Conservation (phyloP, 148 eudicot species). For the Euryodendron excelsum region DNA sequence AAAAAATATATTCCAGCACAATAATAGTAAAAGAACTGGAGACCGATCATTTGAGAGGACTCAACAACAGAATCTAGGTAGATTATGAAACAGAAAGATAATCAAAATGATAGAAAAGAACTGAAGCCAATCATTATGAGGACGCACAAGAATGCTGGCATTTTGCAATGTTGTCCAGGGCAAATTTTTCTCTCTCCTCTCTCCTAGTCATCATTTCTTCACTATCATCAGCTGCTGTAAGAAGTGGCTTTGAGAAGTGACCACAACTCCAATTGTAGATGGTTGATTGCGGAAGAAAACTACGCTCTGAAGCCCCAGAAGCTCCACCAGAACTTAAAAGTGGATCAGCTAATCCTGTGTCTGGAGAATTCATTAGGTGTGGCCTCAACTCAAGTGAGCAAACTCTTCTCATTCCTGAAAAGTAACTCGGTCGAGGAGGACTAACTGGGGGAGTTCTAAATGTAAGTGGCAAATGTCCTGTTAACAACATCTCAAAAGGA, state of each 20-base stretch:
- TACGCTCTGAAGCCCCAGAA: constrained; percentile 56
- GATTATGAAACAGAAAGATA: background rate
- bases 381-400: constrained; percentile 85
- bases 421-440: constrained; percentile 75
- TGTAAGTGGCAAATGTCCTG: constrained; percentile 72
- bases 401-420: constrained; percentile 85
- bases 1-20: background rate
- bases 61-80: background rate
- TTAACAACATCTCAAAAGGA: constrained; percentile 20
- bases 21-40: background rate
- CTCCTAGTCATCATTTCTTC: constrained; percentile 67
- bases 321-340: constrained; percentile 49
- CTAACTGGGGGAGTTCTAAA: constrained; percentile 96
- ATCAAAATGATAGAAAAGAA: background rate
- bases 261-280: constrained; percentile 97
- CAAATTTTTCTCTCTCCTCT: constrained; percentile 76
- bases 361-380: constrained; percentile 65
- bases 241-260: constrained; percentile 94
- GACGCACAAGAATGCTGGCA: constrained; percentile 86
- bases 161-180: constrained; percentile 69
- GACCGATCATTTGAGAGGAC: background rate
- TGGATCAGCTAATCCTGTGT: constrained; percentile 84
- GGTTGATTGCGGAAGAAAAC: constrained; percentile 88
- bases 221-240: constrained; percentile 73
- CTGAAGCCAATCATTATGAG: background rate